Evolutionary conservation across 768 basidiomycete species (phyloP), one percentile per base, ranked within the genome.

Genomic region (Russula sp.): DNA sequence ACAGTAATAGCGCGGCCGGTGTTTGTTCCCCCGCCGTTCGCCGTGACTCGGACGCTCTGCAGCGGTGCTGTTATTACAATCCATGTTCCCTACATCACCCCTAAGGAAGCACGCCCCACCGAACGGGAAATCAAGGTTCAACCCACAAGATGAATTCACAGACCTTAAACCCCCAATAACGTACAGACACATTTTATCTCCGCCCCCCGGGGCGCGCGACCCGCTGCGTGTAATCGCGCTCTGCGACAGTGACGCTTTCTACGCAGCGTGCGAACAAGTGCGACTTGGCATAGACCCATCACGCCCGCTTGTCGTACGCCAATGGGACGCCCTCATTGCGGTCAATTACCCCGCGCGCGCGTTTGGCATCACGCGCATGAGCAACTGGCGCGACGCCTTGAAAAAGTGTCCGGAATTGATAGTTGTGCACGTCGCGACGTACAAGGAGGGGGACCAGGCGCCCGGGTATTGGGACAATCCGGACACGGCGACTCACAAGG

Each of bases 341-440:
- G 89, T 98, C 66, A 98, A 95, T 74, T 98, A 99, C 71, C 87
- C 94, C 5, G 96, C 97, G 0, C 83, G 97, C 66, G 85, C 85
- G 70, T 98, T 82, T 71, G 96, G 95, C 5, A 95, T 99, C 69
- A 91, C 92, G n/a, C 78, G 96, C 51, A 91, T 93, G 84, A 88
- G 87, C 73, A 87, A 85, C 71, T 77, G 86, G 62, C 81, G 86
- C 70, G 91, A 95, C 51, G 92, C 96, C 7, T 80, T 85, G 75
- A 86, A 89, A 73, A 83, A 84, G 66, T 98, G 95, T 72, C 95
- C 96, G 0, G 76, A 92, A 55, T 76, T 98, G 8, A 77, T 84
- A 39, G 84, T 92, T 4, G 88, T 97, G 7, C 96, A 99, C 76
- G 94, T 96, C 16, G 94, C 95, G 18, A 98, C 97, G 11, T 98